Evolutionary conservation across 1,284 basidiomycete genomes (phyloP).

Genomic region (Tetrapyrgos nigripes): DNA sequence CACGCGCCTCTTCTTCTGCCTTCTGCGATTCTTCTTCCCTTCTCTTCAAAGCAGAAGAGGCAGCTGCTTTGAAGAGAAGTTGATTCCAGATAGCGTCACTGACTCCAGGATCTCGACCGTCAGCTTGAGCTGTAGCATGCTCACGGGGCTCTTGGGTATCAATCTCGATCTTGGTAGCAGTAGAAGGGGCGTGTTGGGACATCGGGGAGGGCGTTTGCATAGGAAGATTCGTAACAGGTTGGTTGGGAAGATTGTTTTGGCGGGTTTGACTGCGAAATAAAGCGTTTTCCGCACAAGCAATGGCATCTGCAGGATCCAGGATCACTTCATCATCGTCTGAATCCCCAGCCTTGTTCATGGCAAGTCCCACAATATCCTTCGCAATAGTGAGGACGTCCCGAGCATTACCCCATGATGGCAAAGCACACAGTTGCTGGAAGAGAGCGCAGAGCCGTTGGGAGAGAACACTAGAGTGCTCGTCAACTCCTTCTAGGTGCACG

Average conservation of each 20-base stretch:
- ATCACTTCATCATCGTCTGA: conserved; percentile 15
- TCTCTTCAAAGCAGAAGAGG: conserved; percentile 20
- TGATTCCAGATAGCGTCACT: conserved; percentile 50
- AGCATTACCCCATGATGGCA: conserved; percentile 69
- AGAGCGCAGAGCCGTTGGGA: conserved; percentile 43
- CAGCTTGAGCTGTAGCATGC: not conserved
- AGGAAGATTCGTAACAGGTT: not conserved
- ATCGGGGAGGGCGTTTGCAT: conserved; percentile 6
- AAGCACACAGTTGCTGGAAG: conserved; percentile 46
- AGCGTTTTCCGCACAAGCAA: conserved; percentile 31
- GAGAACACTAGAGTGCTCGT: conserved; percentile 34
- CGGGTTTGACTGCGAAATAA: not conserved
- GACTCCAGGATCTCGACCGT: conserved; percentile 50
- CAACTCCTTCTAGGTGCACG: conserved; percentile 45
- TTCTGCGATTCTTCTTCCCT: conserved; percentile 21
- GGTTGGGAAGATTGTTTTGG: not conserved
- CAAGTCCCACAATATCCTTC: conserved; percentile 49
- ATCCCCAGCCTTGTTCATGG: conserved; percentile 13
- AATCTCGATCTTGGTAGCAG: conserved; percentile 7
- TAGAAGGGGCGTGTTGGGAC: conserved; percentile 13
- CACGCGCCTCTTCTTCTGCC: conserved; percentile 32
- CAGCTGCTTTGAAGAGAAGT: conserved; percentile 40
- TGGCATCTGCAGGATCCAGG: conserved; percentile 32
- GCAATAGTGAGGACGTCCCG: conserved; percentile 63
- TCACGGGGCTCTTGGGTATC: not conserved